Base-by-base conservation (phyloP, 2,329 filamentous ascomycete genomes). In the Monilinia polystroma region DNA sequence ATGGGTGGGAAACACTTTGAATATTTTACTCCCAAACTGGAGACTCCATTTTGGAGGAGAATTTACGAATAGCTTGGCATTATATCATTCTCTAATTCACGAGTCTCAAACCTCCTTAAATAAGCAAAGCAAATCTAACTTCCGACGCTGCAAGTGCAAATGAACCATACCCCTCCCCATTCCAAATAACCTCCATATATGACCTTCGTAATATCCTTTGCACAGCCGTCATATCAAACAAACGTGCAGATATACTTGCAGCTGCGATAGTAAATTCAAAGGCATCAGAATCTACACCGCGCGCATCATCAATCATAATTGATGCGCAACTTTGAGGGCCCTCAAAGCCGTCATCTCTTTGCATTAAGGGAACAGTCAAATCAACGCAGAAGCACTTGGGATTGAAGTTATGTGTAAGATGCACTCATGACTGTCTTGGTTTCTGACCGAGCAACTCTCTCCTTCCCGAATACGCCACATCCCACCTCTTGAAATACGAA, bases 281-380 rank as follows among this genome's bases (percentile, higher is more conserved):
- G 0, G 72, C 74, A 32, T 67, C 66, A 0, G 66, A 68, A 6
- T 58, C 72, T 8, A 73, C 72, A 5, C 63, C 66, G 8, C 64
- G 45, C 4, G 88, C 89, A 60, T 91, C 85, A 68, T 87, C 79
- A 60, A 84, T 84, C 89, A 93, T 93, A 71, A 83, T 84, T 90
- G 83, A 78, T 93, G 90, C 0, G 91, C 92, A 2, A 90, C 93
- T 0, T 90, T 93, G 75, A 95, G 87, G 91, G 0, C 26, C 10
- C 29, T 23, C 20, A 2, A 47, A 14, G 4, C 38, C 10, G 3
- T 35, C 18, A 12, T 35, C 12, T 18, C 29, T 16, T 62, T 29
- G 18, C n/a, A 20, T 12, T 6, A 35, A 3, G 38, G 29, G 6
- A 23, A 14, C 2, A 8, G 12, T 32, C 7, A 51, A 18, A 60